These are phyloP conservation scores for Aureobasidium sp. DNA, from an alignment of 2,329 filamentous ascomycete genomes.

Conservation along the genomic window DNA sequence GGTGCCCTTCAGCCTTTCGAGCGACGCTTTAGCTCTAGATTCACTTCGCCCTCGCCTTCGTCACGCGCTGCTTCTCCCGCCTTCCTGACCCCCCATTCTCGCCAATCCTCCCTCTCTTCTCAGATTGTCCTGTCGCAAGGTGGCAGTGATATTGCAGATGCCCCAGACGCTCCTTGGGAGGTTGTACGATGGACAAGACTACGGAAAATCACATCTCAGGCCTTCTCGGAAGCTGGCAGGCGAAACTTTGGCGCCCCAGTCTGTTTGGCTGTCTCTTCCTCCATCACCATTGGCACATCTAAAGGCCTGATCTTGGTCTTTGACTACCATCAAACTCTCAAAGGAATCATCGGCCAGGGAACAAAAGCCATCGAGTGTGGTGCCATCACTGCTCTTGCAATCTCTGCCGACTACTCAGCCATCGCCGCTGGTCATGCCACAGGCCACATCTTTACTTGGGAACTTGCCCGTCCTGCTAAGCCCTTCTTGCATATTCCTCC, in stretches of 20 bases:
- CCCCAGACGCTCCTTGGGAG: constrained; percentile 81
- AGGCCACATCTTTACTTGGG: constrained; percentile 96
- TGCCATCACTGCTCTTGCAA: constrained; percentile 74
- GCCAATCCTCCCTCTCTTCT: constrained; percentile 72
- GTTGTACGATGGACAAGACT: constrained; percentile 94
- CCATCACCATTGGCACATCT: constrained; percentile 84
- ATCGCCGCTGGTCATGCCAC: constrained; percentile 84
- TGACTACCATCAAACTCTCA: constrained; percentile 93
- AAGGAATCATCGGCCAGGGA: constrained; percentile 86
- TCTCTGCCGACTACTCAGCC: constrained; percentile 90
- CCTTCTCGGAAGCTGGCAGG: constrained; percentile 86
- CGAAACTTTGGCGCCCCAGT: constrained; percentile 90
- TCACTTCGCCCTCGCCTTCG: constrained; percentile 51
- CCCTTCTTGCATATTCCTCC: constrained; percentile 86
- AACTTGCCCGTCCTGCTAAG: constrained; percentile 70
- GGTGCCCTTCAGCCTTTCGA: constrained; percentile 91
- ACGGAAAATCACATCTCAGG: constrained; percentile 78
- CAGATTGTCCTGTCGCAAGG: constrained; percentile 53
- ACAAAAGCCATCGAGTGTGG: constrained; percentile 93
- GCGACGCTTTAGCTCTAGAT: constrained; percentile 82
- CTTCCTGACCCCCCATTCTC: constrained; percentile 65
- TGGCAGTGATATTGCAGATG: constrained; percentile 41
- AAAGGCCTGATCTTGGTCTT: constrained; percentile 94
- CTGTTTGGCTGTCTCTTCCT: constrained; percentile 79
- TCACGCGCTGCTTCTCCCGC: constrained; percentile 61